A percentile compares a stretch with the other conserved stretches of the same genome.
Evolutionary conservation across 164 flowering plant species (phyloP).

Genomic region (Cinnamomum chago): DNA sequence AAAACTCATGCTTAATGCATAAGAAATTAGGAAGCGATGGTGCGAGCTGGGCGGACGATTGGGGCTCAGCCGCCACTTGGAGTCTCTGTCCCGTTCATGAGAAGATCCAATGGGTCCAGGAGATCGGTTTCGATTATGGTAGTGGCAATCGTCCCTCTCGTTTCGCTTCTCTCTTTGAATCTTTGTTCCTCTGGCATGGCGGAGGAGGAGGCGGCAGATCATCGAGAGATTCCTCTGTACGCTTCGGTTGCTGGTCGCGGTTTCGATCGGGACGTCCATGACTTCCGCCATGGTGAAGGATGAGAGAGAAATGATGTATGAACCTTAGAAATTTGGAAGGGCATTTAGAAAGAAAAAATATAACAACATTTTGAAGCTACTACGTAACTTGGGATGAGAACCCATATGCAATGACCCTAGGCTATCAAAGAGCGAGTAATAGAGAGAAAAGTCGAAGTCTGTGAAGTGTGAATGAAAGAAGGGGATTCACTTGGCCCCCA

Average conservation of each 20-base stretch:
- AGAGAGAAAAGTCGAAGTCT: too few species aligned
- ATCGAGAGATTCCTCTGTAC: constrained; percentile 25
- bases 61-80: constrained; percentile 45
- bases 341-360: too few species aligned
- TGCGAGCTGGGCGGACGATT: constrained; percentile 52
- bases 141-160: constrained; percentile 15
- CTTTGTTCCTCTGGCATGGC: constrained; percentile 38
- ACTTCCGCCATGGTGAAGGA: constrained; percentile 59
- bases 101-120: neutral
- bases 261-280: constrained; percentile 49
- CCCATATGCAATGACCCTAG: too few species aligned
- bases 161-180: constrained; percentile 14
- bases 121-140: constrained; percentile 2
- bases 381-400: too few species aligned
- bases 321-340: too few species aligned
- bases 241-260: constrained; percentile 28
- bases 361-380: too few species aligned
- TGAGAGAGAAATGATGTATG: too few species aligned
- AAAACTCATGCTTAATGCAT: too few species aligned
- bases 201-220: constrained; percentile 28
- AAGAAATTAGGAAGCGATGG: neutral
- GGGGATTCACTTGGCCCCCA: too few species aligned
- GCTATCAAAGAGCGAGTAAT: too few species aligned
- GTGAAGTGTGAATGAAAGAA: too few species aligned
- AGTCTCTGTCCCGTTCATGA: constrained; percentile 33